Base-by-base conservation (phyloP, 768 basidiomycete genomes). In the Boletus reticuloceps region DNA sequence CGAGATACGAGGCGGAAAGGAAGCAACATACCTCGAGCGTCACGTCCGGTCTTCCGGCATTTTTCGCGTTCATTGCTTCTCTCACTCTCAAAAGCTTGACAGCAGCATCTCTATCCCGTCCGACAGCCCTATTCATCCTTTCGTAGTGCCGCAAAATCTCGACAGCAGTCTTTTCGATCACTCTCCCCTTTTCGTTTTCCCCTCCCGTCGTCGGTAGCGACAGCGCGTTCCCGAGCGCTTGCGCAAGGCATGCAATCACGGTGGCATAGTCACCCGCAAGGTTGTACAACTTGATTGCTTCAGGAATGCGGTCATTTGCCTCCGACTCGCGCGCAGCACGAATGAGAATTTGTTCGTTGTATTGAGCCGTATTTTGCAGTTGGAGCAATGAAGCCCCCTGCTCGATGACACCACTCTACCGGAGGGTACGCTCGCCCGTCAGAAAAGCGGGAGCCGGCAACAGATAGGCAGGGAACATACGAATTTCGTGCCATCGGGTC, bases 221-320 rank as follows among this genome's bases (percentile, higher is more conserved):
- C 46, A 98, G 78, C 0, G 90, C 88, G 65, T 86, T 89, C 16
- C 94, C 93, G 3, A 99, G 79, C 3, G 92, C 91, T 52, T 85
- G 84, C 14, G 93, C 92, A 36, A 98, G 86, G 50, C 91, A 91
- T 8, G 84, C 79, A 40, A 98, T 83, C 51, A 98, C 96, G 25
- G 91, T 92, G 14, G 81, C 74, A 68, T 94, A 94, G 59, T 95
- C 90, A 34, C 91, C 91, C 1, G 95, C 95, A 37, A 98, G 84
- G 73, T 98, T 95, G 75, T 94, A 98, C 42, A 99, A 76, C 68
- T 94, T 93, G 75, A 98, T 94, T 4, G 94, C 94, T 69, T 98
- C 94, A 2, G 87, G 80, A 38, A 91, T 79, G 32, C 90, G 88
- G 64, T 92, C 86, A 64, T 94, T 94, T 51, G 88, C 82, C 65